A percentile compares a stretch with the other conserved stretches of the same genome.
phyloP scores from a whole-genome alignment of 2,329 filamentous ascomycete species.

The Pseudogymnoascus sp. region DNA sequence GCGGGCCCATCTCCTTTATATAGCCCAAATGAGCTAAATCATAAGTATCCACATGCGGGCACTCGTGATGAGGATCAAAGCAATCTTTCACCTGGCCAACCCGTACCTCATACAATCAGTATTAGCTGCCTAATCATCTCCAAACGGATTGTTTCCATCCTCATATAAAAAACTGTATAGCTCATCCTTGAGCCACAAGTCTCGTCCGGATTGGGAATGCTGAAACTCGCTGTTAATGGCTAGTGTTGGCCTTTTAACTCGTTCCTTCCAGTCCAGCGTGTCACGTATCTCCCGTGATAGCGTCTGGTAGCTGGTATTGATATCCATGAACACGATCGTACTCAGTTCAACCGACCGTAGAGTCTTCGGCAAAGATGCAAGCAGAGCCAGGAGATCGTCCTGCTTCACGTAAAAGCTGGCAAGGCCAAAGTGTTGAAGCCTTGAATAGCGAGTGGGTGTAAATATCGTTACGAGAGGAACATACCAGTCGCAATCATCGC shows the following conservation, averaged over 20 bases:
- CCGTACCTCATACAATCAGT: neutral
- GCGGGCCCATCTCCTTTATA: neutral
- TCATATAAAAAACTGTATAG: constrained; percentile 21
- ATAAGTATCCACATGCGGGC: neutral
- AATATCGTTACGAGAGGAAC: constrained; percentile 27
- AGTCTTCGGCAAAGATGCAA: constrained; percentile 24
- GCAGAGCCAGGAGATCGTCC: constrained; percentile 25
- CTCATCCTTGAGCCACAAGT: neutral
- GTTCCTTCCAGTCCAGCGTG: constrained; percentile 16
- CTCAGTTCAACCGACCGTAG: constrained; percentile 31
- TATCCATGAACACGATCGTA: constrained; percentile 24
- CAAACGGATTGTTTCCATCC: constrained; percentile 21
- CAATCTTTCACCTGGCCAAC: neutral
- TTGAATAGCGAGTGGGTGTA: constrained; percentile 25
- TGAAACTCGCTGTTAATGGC: constrained; percentile 12
- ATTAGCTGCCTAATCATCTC: neutral
- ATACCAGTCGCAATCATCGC: neutral
- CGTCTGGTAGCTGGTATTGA: constrained; percentile 11
- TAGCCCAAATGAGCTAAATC: neutral
- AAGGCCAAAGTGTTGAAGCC: constrained; percentile 29
- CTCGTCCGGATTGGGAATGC: neutral
- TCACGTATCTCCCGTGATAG: constrained; percentile 22
- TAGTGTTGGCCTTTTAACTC: constrained; percentile 12
- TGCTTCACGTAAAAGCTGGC: constrained; percentile 23
- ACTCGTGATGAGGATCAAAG: neutral